phyloP scores from a whole-genome alignment of 306 rosid genomes.

The Erythrophleum fordii region DNA sequence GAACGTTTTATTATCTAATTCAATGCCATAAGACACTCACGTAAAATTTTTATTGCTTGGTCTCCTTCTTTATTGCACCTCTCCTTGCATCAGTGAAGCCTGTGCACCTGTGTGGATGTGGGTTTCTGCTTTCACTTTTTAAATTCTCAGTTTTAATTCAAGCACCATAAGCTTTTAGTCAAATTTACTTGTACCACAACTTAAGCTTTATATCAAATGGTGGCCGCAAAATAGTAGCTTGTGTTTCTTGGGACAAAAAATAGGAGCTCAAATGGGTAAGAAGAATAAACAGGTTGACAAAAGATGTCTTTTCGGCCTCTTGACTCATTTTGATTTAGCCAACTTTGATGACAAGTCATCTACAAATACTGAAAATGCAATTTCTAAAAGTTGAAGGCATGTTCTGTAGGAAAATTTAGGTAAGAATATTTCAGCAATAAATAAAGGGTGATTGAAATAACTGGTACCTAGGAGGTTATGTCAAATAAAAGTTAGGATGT shows the following conservation, averaged over 20 bases:
- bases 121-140: background rate
- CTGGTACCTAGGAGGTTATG: constrained; percentile 8
- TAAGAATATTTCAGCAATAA: background rate
- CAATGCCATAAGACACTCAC: no score
- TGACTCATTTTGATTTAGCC: background rate
- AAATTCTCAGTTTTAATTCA: background rate
- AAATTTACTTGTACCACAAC: background rate
- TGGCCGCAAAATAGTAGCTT: background rate
- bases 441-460: background rate
- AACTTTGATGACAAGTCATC: background rate
- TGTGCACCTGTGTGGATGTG: background rate
- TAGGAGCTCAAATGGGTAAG: background rate
- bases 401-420: background rate
- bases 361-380: background rate
- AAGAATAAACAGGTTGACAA: background rate
- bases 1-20: background rate
- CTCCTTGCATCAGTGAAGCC: background rate
- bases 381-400: background rate
- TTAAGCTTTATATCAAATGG: background rate
- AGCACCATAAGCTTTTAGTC: background rate
- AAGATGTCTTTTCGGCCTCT: background rate
- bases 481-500: background rate
- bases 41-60: background rate
- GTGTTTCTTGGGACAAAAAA: no score
- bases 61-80: background rate